Conservation (phyloP, 306 rosid species). For the Vigna trinervia region DNA sequence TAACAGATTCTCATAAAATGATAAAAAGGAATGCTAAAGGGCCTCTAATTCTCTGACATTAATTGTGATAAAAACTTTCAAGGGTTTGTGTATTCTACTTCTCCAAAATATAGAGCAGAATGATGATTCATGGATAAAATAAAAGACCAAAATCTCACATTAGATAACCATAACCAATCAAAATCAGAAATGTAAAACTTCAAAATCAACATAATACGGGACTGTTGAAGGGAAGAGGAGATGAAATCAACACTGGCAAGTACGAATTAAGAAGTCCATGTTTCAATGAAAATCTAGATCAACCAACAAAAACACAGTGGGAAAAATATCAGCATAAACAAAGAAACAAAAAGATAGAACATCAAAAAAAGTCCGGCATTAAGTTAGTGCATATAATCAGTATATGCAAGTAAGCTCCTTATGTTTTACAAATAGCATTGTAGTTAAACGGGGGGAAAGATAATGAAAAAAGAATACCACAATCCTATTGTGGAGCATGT, state of each 20-base stretch:
- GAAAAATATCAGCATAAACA: slow-evolving; percentile 12
- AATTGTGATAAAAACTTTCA: not conserved
- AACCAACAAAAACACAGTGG: not conserved
- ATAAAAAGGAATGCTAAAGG: slow-evolving; percentile 22
- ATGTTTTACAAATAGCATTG: not conserved
- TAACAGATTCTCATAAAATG: slow-evolving; percentile 15
- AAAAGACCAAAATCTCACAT: not conserved
- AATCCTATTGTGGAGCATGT: not conserved
- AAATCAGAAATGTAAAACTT: not conserved
- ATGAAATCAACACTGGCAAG: not conserved
- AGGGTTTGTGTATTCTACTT: not conserved
- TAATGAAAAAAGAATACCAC: slow-evolving; percentile 10
- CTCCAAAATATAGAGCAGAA: slow-evolving; percentile 23
- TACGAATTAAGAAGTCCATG: not conserved
- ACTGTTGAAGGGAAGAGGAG: not conserved
- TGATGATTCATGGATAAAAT: slow-evolving; percentile 2
- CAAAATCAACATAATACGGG: not conserved
- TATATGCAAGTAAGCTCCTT: not conserved
- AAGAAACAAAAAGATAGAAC: not conserved
- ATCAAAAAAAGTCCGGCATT: not conserved
- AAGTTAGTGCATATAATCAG: not conserved
- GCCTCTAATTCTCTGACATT: not conserved
- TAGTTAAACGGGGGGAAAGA: not conserved
- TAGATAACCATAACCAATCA: not conserved
- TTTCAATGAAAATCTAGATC: not conserved